These are phyloP conservation scores for Hanseniaspora guilliermondii DNA, from an alignment of 805 yeast genomes.

Conservation along the genomic window DNA sequence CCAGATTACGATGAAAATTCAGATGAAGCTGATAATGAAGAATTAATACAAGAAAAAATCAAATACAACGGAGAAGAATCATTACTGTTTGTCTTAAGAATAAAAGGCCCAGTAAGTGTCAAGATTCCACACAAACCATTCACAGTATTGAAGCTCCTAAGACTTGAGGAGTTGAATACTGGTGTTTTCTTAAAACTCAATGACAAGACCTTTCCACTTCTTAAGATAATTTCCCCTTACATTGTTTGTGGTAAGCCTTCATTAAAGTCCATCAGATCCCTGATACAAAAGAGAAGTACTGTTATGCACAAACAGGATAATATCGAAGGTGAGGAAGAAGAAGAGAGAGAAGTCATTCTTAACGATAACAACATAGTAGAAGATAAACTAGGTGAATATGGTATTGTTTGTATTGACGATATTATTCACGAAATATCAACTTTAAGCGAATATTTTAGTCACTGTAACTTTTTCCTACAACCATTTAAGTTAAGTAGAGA, in stretches of 20 bases:
- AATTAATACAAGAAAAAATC: slow-evolving; percentile 25
- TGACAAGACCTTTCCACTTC: slow-evolving; percentile 44
- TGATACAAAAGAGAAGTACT: slow-evolving; percentile 66
- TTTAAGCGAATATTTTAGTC: slow-evolving; percentile 53
- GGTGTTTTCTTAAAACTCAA: slow-evolving; percentile 64
- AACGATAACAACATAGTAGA: slow-evolving; percentile 69
- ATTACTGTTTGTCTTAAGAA: slow-evolving; percentile 54
- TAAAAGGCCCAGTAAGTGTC: slow-evolving; percentile 51
- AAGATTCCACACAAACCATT: slow-evolving; percentile 54
- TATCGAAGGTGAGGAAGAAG: slow-evolving; percentile 22
- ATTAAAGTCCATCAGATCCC: slow-evolving; percentile 55
- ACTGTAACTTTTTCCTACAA: slow-evolving; percentile 46
- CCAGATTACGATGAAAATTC: slow-evolving; percentile 13
- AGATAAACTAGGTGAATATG: slow-evolving; percentile 55
- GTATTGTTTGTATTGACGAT: slow-evolving; percentile 71
- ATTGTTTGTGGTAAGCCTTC: slow-evolving; percentile 64
- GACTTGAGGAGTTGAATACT: slow-evolving; percentile 47
- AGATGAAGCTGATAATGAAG: slow-evolving; percentile 22
- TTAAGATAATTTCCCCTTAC: slow-evolving; percentile 61
- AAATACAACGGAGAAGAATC: slow-evolving; percentile 34
- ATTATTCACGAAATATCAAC: slow-evolving; percentile 56
- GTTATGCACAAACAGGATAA: slow-evolving; percentile 28
- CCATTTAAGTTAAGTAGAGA: slow-evolving; percentile 64
- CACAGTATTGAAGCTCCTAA: slow-evolving; percentile 46
- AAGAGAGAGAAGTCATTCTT: slow-evolving; percentile 36